Evolutionary conservation across 805 yeast genomes (phyloP).

Genomic region (Metschnikowia drakensbergensis): DNA sequence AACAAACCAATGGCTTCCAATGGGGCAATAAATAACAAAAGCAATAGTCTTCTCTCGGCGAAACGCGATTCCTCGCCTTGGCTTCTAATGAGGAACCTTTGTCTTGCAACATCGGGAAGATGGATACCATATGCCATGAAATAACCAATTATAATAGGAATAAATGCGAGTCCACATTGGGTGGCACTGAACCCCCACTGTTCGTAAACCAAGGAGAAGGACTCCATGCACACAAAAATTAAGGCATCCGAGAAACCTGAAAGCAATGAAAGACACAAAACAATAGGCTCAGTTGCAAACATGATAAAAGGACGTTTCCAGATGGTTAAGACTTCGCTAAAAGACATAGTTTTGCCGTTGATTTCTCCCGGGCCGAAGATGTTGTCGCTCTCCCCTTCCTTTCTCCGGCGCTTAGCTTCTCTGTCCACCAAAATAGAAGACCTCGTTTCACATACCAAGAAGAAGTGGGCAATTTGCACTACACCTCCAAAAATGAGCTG

Average conservation of each 20-base stretch:
- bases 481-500: conserved; percentile 35
- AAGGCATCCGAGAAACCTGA: conserved; percentile 41
- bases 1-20: conserved; percentile 37
- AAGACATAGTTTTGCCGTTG: conserved; percentile 15
- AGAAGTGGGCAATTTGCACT: conserved; percentile 30
- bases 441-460: conserved; percentile 35
- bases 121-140: conserved; percentile 33
- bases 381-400: conserved; percentile 28
- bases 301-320: conserved; percentile 40
- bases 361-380: conserved; percentile 37
- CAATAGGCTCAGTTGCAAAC: conserved; percentile 38
- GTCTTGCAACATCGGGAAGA: conserved; percentile 32
- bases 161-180: conserved; percentile 31
- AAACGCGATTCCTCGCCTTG: conserved; percentile 25
- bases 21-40: conserved; percentile 36
- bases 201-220: conserved; percentile 29
- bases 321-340: conserved; percentile 24
- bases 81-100: conserved; percentile 20
- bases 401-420: conserved; percentile 35
- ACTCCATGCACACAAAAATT: conserved; percentile 38
- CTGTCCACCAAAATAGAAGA: conserved; percentile 30
- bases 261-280: conserved; percentile 34
- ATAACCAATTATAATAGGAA: conserved; percentile 34
- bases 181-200: conserved; percentile 35
- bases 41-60: conserved; percentile 28